Evolutionary conservation across 345 rosid genomes (phyloP).

Genomic region (Alliaria petiolata): DNA sequence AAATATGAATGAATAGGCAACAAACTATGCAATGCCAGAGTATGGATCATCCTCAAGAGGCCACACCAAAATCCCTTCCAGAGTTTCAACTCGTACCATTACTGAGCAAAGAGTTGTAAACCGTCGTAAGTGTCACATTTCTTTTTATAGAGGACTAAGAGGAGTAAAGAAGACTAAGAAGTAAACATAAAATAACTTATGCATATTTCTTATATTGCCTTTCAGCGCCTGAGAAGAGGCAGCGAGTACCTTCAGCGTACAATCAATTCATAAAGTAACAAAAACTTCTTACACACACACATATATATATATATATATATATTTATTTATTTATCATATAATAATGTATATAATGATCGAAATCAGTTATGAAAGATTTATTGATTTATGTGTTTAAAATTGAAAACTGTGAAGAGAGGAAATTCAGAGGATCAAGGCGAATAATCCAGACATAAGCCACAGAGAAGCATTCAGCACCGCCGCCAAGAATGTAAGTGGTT

Average conservation of each 20-base stretch:
- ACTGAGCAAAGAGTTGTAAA: slow-evolving; percentile 56
- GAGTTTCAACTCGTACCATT: slow-evolving; percentile 33
- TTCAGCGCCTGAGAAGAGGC: slow-evolving; percentile 98
- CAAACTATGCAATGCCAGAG: slow-evolving; percentile 40
- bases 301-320: background rate
- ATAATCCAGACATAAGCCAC: slow-evolving; percentile 91
- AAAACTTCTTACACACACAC: too few relatives aligned
- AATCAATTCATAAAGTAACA: slow-evolving; percentile 92
- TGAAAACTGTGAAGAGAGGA: slow-evolving; percentile 59
- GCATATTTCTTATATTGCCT: slow-evolving; percentile 10
- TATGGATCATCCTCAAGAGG: slow-evolving; percentile 65
- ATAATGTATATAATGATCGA: background rate
- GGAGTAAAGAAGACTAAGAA: too few relatives aligned
- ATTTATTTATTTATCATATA: too few relatives aligned
- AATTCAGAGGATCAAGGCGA: slow-evolving; percentile 98
- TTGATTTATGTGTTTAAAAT: background rate
- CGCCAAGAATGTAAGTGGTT: slow-evolving; percentile 86
- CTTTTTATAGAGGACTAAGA: too few relatives aligned
- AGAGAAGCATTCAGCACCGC: slow-evolving; percentile 99
- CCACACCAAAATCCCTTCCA: slow-evolving; percentile 49
- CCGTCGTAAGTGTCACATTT: slow-evolving; percentile 55
- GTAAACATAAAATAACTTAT: background rate
- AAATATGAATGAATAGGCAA: slow-evolving; percentile 31
- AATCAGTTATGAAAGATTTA: background rate
- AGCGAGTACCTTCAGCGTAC: slow-evolving; percentile 97